Base-by-base conservation (phyloP, 495 filamentous ascomycete species). In the Penicillium cinerascens region DNA sequence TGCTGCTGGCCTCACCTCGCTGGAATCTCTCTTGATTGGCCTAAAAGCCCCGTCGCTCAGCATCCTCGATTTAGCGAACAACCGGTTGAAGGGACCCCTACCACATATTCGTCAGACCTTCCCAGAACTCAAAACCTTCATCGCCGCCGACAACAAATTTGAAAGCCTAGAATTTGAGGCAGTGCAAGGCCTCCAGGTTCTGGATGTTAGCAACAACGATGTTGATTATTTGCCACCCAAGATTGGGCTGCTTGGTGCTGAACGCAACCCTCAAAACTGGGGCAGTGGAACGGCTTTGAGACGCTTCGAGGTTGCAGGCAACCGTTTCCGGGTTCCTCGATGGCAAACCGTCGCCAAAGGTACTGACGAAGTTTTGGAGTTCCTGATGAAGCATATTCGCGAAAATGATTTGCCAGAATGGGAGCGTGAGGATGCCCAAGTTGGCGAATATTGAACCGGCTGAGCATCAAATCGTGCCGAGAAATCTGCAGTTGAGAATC, bases 311-410 rank as follows among this genome's bases (percentile, higher is more conserved):
- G 85, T 95, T 16, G 83, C 80, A 18, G 89, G 89, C 8, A 96
- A 95, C 65, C 77, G 77, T 23, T 95, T 96, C 66, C 72, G 87
- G 17, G 92, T 96, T 39, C 92, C 92, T n/a, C 78, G 87, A 37
- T 91, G 85, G 78, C 89, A 87, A 47, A 79, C 95, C 13, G 71
- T 97, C 49, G 88, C 91, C 48, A 88, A 91, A 52, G 92, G 92
- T 7, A 96, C 91, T 1, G 89, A 95, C 62, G 84, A 87, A 16
- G 81, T 90, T n/a, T 73, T 96, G 58, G 77, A 86, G 44, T 97
- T 88, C 86, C 64, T 96, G 49, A 82, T 87, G 52, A 87, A 87
- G 43, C 81, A 86, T 51, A 85, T 97, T 35, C 86, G 88, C 0
- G 79, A 77, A 11, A 81, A 82, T 21, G 88, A 88, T 22, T 51